Evolutionary conservation across 768 basidiomycete genomes (phyloP).

Genomic region (Pisolithus sp.): DNA sequence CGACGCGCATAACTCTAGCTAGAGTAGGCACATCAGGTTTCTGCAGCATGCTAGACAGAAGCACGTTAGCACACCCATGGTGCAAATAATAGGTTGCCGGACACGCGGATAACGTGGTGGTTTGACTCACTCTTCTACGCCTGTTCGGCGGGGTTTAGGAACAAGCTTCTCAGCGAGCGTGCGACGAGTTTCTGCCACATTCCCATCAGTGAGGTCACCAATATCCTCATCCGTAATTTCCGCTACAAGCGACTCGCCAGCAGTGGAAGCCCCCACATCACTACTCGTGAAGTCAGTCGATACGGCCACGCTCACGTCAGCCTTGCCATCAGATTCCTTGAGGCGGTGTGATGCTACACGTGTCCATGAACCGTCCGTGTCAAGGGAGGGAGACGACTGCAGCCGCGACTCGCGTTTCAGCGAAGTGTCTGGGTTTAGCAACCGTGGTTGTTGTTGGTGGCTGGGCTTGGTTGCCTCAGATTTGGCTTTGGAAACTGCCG

Average conservation of each 20-base stretch:
- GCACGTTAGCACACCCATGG: slow-evolving; percentile 2
- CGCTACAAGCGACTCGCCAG: slow-evolving; percentile 34
- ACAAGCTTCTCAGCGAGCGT: slow-evolving; percentile 59
- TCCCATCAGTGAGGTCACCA: slow-evolving; percentile 22
- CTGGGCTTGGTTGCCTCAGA: not conserved
- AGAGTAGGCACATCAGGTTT: slow-evolving; percentile 46
- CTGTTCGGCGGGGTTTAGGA: slow-evolving; percentile 61
- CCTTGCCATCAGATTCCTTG: slow-evolving; percentile 6
- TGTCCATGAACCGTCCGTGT: slow-evolving; percentile 65
- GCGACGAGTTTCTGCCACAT: slow-evolving; percentile 30
- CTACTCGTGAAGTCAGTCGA: slow-evolving; percentile 36
- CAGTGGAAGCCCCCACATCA: slow-evolving; percentile 48
- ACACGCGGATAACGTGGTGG: not conserved
- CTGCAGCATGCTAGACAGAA: slow-evolving; percentile 52
- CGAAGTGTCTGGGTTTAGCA: slow-evolving; percentile 17
- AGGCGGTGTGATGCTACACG: slow-evolving; percentile 47
- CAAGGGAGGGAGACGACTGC: slow-evolving; percentile 21
- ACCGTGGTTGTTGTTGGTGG: not conserved
- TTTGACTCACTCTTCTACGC: slow-evolving; percentile 59
- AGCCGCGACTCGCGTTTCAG: slow-evolving; percentile 16
- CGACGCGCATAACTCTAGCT: slow-evolving; percentile 67
- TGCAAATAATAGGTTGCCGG: not conserved
- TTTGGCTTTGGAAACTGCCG: slow-evolving; percentile 25
- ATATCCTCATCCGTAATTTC: slow-evolving; percentile 29
- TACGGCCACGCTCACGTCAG: slow-evolving; percentile 9